These are phyloP conservation scores for Lepiota venenata DNA, from an alignment of 768 basidiomycete genomes.

Conservation along the genomic window DNA sequence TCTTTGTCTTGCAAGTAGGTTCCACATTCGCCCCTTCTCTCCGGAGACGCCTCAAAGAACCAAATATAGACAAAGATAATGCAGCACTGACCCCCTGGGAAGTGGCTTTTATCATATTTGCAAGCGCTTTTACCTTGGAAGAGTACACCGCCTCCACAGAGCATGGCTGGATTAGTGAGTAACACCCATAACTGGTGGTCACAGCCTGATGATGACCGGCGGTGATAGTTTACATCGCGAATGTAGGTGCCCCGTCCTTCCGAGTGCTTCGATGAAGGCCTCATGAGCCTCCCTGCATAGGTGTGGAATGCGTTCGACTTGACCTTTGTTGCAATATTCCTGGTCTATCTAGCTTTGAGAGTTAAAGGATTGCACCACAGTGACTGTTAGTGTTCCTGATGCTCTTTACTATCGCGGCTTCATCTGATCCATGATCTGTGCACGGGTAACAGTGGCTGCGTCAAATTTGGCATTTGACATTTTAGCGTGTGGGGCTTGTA, in stretches of 20 bases:
- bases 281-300: constrained; percentile 31
- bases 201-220: constrained; percentile 2
- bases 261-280: not conserved
- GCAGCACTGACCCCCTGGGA: constrained; percentile 59
- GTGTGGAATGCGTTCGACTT: constrained; percentile 93
- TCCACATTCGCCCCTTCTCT: not conserved
- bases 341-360: constrained; percentile 64
- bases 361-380: constrained; percentile 53
- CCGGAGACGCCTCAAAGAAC: not conserved
- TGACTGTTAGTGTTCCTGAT: constrained; percentile 39
- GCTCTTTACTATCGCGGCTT: constrained; percentile 8
- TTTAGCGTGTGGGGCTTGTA: constrained; percentile 80
- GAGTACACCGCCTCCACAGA: constrained; percentile 88
- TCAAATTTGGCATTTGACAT: constrained; percentile 79
- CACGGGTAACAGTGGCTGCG: constrained; percentile 28
- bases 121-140: constrained; percentile 73
- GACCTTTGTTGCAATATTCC: constrained; percentile 65
- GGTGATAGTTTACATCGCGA: constrained; percentile 74
- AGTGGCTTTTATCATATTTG: constrained; percentile 69
- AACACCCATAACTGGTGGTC: not conserved
- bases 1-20: constrained; percentile 71
- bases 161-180: constrained; percentile 83
- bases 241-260: constrained; percentile 38
- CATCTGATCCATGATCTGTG: constrained; percentile 1
- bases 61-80: constrained; percentile 50